These are phyloP conservation scores for Gracilariopsis chorda DNA, from an alignment of 23 red algal genomes.

Conservation along the genomic window DNA sequence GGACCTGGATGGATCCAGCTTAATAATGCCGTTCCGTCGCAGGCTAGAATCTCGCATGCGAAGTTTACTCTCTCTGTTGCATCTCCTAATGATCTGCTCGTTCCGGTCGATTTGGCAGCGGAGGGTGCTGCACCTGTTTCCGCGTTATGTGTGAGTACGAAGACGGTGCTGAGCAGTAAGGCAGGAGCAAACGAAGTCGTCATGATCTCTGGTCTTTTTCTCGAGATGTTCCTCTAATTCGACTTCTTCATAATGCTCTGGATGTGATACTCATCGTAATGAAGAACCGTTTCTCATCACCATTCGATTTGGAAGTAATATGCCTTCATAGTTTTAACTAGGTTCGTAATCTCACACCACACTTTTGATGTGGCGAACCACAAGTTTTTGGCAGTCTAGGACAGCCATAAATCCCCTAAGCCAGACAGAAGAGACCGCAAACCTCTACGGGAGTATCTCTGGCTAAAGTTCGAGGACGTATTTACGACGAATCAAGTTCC, in stretches of 20 bases:
- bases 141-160: slow-evolving; percentile 23
- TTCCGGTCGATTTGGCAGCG: background rate
- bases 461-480: slow-evolving; percentile 33
- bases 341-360: too few relatives aligned
- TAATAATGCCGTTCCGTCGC: background rate
- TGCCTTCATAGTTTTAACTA: too few relatives aligned
- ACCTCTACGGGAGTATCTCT: slow-evolving; percentile 11
- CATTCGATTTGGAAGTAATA: too few relatives aligned
- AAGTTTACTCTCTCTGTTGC: background rate
- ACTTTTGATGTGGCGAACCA: slow-evolving; percentile 7
- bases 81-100: background rate
- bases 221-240: slow-evolving; percentile 25
- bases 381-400: slow-evolving; percentile 14
- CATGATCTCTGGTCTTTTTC: slow-evolving; percentile 32
- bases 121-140: slow-evolving; percentile 23
- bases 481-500: background rate
- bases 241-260: too few relatives aligned
- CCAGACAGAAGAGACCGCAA: background rate
- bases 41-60: slow-evolving; percentile 32
- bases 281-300: too few relatives aligned
- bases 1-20: slow-evolving; percentile 85
- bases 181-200: slow-evolving; percentile 30
- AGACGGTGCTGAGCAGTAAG: slow-evolving; percentile 32
- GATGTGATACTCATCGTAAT: too few relatives aligned
- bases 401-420: background rate